Base-by-base conservation (phyloP, 441 rosid genomes). In the Pelargonium australe region DNA sequence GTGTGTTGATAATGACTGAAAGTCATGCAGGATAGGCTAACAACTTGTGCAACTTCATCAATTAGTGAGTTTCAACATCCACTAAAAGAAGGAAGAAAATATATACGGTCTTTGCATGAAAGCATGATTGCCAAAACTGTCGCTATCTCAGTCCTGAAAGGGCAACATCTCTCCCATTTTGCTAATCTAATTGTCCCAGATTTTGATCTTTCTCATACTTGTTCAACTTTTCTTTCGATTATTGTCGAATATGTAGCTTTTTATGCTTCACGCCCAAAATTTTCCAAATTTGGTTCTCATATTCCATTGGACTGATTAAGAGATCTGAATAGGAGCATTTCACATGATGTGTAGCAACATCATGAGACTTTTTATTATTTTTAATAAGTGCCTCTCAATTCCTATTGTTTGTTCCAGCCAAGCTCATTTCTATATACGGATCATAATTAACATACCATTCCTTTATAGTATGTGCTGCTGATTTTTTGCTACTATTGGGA, bases 241-340 rank as follows among this genome's bases (percentile, higher is more conserved):
- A 70, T 70, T 70, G 49, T 63, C 75, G 82, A 80, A 81, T 81
- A 71, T 71, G 45, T 55, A 41, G 67, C 79, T 75, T 75, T 75
- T 72, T 53, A 40, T 71, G 74, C 76, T 75, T 77, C 72, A 49
- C 28, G 67, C 44, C 67, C 20, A 78, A 80, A 76, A 79, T 67
- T 82, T 70, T 68, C 70, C 20, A 53, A 62, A 47, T 76, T 12
- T 65, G 78, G 75, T 78, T 74, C 78, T 65, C 58, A 66, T 63
- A 16, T 19, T 55, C 70, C 2, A 7, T 71, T 69, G 51, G 53
- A 41, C 37, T 41, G 69, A 51, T 64, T 53, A 16, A 68, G 70
- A 70, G 47, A 43, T 13, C 41, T 4, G 14, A 70, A 31, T 63
- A 72, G 51, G 41, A 73, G 64, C 74, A 72, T 62, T 55, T 67